Evolutionary conservation across 2,329 filamentous ascomycete species (phyloP).

Genomic region (Aureobasidium uvarum): DNA sequence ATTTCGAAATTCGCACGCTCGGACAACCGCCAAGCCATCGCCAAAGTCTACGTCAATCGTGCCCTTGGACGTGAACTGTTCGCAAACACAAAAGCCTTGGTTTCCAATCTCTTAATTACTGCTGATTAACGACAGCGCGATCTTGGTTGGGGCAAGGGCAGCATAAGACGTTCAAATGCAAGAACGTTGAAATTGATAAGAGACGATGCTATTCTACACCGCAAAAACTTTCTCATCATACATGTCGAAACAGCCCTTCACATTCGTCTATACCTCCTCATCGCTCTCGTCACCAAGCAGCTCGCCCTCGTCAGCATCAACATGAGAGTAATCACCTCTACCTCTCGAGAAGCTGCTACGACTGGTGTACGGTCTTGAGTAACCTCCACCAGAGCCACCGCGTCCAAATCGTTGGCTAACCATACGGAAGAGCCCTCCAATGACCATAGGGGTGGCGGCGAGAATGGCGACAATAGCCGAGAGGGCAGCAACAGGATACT

Average conservation of each 20-base stretch:
- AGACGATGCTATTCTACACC: background rate
- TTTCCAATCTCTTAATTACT: too few relatives aligned
- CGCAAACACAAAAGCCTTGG: too few relatives aligned
- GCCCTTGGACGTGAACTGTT: too few relatives aligned
- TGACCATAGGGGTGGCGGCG: constrained; percentile 63
- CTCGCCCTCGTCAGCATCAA: constrained; percentile 93
- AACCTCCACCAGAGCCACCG: constrained; percentile 51
- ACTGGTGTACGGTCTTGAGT: constrained; percentile 73
- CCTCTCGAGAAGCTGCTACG: constrained; percentile 85
- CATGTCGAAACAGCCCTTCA: background rate
- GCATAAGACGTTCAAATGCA: background rate
- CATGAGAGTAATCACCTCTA: constrained; percentile 80
- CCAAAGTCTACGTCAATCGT: too few relatives aligned
- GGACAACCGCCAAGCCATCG: too few relatives aligned
- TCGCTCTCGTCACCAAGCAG: constrained; percentile 90
- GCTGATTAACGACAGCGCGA: too few relatives aligned
- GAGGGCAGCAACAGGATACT: constrained; percentile 62
- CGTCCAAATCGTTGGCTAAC: constrained; percentile 48
- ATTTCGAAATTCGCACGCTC: too few relatives aligned
- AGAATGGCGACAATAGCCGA: constrained; percentile 56
- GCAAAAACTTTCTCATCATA: background rate
- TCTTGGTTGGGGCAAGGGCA: too few relatives aligned
- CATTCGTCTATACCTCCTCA: constrained; percentile 62
- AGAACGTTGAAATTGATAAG: background rate
- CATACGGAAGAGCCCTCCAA: constrained; percentile 69